Conservation (phyloP, 139 green algal species). For the Chloropicon primus region DNA sequence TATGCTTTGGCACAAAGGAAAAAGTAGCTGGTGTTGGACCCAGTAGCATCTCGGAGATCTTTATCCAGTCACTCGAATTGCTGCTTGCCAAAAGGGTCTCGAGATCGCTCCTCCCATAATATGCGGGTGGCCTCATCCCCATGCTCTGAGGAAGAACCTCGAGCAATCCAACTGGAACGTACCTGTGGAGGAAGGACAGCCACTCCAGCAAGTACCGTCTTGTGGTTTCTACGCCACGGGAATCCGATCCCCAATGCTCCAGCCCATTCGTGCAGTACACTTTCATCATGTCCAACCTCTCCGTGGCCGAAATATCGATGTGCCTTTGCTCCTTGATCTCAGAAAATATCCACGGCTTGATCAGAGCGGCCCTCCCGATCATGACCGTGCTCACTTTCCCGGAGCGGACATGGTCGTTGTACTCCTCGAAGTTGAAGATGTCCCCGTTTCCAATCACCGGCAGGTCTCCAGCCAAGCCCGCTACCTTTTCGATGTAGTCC, state of each 20-base stretch:
- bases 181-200: conserved; percentile 83
- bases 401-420: conserved; percentile 33
- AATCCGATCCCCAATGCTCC: conserved; percentile 88
- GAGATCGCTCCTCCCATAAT: conserved; percentile 5
- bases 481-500: conserved; percentile 32
- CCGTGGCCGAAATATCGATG: conserved; percentile 83
- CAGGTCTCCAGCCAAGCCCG: background rate
- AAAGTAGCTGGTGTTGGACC: conserved; percentile 37
- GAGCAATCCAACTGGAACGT: conserved; percentile 86
- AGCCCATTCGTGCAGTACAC: conserved; percentile 58
- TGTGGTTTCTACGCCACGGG: conserved; percentile 75
- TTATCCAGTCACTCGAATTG: conserved; percentile 46
- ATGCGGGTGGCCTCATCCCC: conserved; percentile 53
- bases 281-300: conserved; percentile 80
- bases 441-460: conserved; percentile 34
- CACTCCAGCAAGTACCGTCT: conserved; percentile 91
- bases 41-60: conserved; percentile 83
- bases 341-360: conserved; percentile 97
- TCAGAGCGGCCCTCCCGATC: conserved; percentile 81
- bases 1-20: conserved; percentile 82
- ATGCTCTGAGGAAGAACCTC: conserved; percentile 61
- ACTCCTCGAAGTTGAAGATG: conserved; percentile 66
- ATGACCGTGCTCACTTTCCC: conserved; percentile 55
- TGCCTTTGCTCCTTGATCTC: conserved; percentile 88
- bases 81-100: conserved; percentile 49